These are phyloP conservation scores for Colletotrichum limetticola DNA, from an alignment of 2,329 filamentous ascomycete species.

Conservation along the genomic window DNA sequence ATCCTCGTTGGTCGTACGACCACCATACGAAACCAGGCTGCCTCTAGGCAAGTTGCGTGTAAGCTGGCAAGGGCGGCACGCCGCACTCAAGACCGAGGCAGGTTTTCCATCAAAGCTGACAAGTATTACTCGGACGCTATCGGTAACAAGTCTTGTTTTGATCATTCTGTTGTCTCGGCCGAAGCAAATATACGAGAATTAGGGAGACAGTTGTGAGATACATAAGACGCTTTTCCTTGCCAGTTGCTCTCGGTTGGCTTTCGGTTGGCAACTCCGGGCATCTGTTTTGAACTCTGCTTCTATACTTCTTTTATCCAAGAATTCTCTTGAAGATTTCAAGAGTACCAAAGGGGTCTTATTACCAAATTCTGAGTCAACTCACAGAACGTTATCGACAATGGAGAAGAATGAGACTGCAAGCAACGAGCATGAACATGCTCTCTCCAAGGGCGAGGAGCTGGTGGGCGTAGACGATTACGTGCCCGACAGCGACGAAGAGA, in stretches of 20 bases:
- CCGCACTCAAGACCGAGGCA: too few species aligned
- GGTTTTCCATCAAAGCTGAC: too few species aligned
- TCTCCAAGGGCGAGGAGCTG: slow-evolving; percentile 8
- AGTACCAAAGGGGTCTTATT: too few species aligned
- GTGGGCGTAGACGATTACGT: slow-evolving; percentile 39
- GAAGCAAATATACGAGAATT: not conserved
- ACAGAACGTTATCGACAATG: slow-evolving; percentile 1
- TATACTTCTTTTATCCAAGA: not conserved
- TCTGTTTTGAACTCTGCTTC: not conserved
- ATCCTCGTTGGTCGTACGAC: slow-evolving; percentile 13
- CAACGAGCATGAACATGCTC: slow-evolving; percentile 24
- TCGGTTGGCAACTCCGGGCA: not conserved
- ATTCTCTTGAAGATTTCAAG: too few species aligned
- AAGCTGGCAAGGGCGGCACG: too few species aligned
- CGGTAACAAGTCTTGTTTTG: too few species aligned
- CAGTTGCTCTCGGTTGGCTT: not conserved
- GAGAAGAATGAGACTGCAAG: slow-evolving; percentile 35
- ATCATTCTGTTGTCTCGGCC: not conserved
- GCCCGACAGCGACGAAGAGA: slow-evolving; percentile 45
- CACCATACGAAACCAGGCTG: not conserved
- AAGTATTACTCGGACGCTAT: too few species aligned
- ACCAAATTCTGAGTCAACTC: not conserved
- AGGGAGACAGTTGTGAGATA: not conserved
- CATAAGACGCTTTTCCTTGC: not conserved
- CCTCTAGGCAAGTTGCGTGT: too few species aligned